Percentiles rank a stretch among this genome's conserved stretches.
These are phyloP conservation scores for Pseudisothecium myosuroides DNA, from an alignment of 225 moss, liverwort and hornwort genomes.

Conservation along the genomic window DNA sequence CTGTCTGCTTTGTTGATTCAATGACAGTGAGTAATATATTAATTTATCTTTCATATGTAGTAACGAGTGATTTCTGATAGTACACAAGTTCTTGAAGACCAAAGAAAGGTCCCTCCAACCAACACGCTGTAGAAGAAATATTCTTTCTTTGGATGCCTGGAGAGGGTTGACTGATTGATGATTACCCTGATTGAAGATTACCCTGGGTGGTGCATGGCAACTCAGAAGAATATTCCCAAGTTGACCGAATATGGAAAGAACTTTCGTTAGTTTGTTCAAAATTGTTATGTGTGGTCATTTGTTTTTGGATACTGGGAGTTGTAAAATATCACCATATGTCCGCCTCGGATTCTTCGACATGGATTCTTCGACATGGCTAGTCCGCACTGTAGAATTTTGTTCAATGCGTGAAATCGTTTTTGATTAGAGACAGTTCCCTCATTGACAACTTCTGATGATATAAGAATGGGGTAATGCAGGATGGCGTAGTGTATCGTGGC, in stretches of 20 bases:
- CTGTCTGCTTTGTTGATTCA: not conserved
- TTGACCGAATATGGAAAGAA: not conserved
- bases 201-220: not conserved
- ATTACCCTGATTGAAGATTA: too few relatives aligned
- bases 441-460: not conserved
- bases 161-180: not conserved
- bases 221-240: not conserved
- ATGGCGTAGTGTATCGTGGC: conserved; percentile 55
- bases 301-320: not conserved
- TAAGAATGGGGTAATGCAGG: conserved; percentile 6
- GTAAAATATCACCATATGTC: not conserved
- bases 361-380: not conserved
- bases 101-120: not conserved
- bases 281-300: not conserved
- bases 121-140: not conserved
- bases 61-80: not conserved
- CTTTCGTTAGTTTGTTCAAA: not conserved
- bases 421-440: not conserved
- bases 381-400: not conserved
- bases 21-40: not conserved
- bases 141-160: not conserved
- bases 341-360: not conserved
- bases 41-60: not conserved
- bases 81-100: not conserved
- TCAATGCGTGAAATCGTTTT: not conserved